These are phyloP conservation scores for Athelia sp. DNA, from an alignment of 1,284 basidiomycete species.

Conservation along the genomic window DNA sequence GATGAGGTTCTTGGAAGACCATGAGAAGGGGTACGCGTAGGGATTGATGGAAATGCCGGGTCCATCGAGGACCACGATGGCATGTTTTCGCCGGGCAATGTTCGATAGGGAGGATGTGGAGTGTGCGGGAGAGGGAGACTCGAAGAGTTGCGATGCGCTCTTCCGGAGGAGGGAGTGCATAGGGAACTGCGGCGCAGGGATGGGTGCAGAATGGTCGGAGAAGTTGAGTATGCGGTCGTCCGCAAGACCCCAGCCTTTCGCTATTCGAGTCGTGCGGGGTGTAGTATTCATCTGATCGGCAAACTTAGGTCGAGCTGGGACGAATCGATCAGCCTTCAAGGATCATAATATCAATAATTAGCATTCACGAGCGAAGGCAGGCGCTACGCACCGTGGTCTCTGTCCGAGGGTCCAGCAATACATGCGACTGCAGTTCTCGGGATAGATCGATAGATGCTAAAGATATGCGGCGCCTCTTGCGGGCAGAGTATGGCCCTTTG, in stretches of 20 bases:
- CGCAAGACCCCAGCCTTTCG: conserved; percentile 38
- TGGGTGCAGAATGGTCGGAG: conserved; percentile 21
- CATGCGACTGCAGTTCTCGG: conserved; percentile 11
- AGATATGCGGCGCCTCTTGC: conserved; percentile 26
- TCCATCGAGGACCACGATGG: conserved; percentile 43
- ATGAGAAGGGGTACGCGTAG: conserved; percentile 42
- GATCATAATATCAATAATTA: conserved; percentile 10
- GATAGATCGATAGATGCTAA: conserved; percentile 16
- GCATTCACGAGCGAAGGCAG: conserved; percentile 2
- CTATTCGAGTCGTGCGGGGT: conserved; percentile 42
- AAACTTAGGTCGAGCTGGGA: conserved; percentile 31
- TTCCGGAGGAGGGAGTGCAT: conserved; percentile 29
- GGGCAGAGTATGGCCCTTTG: conserved; percentile 25
- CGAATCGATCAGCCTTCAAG: conserved; percentile 43
- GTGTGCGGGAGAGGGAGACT: conserved; percentile 24
- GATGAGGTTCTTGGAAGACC: conserved; percentile 39
- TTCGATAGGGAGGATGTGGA: conserved; percentile 36
- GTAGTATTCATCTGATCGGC: conserved; percentile 39
- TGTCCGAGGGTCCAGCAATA: conserved; percentile 7
- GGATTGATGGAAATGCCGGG: conserved; percentile 41
- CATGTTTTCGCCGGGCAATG: conserved; percentile 37
- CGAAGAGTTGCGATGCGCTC: conserved; percentile 35
- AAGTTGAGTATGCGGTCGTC: conserved; percentile 41
- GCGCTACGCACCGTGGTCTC: conserved; percentile 8
- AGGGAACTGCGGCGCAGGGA: conserved; percentile 19